Percentiles rank a stretch among this genome's conserved stretches.
These are phyloP conservation scores for Paragyromitra xinjiangensis DNA, from an alignment of 495 filamentous ascomycete genomes.

Conservation along the genomic window DNA sequence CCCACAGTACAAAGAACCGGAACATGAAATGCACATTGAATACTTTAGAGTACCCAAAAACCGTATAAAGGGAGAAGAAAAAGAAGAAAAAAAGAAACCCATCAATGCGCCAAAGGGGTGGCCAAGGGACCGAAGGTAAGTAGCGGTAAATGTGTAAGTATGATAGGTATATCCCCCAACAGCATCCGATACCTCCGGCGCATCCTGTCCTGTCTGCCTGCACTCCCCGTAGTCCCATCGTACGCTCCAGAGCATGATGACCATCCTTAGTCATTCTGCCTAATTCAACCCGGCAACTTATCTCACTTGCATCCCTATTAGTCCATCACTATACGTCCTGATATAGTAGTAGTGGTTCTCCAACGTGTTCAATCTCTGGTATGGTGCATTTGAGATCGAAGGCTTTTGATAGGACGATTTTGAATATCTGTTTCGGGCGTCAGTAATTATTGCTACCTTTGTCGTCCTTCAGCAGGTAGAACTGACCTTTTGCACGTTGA, in stretches of 20 bases:
- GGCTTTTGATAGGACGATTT: constrained; percentile 97
- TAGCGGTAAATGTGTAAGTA: constrained; percentile 29
- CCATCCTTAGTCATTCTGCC: constrained; percentile 12
- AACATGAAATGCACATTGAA: constrained; percentile 6
- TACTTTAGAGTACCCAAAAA: constrained; percentile 19
- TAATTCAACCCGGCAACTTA: background rate
- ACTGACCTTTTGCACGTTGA: constrained; percentile 97
- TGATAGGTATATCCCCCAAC: constrained; percentile 25
- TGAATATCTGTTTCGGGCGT: constrained; percentile 80
- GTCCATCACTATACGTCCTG: constrained; percentile 70
- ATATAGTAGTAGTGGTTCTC: constrained; percentile 95
- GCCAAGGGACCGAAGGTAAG: background rate
- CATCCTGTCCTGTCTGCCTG: constrained; percentile 7
- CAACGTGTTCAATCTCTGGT: constrained; percentile 96
- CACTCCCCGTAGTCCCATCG: background rate
- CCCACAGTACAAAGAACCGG: constrained; percentile 3
- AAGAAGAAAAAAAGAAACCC: background rate
- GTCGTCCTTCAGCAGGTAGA: background rate
- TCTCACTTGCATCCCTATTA: background rate
- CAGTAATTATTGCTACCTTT: background rate
- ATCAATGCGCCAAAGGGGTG: constrained; percentile 4
- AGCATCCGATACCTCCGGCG: background rate
- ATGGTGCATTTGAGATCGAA: constrained; percentile 99
- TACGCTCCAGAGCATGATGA: background rate
- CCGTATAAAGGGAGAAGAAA: constrained; percentile 2